Percentiles rank a stretch among this genome's conserved stretches.
phyloP scores from a whole-genome alignment of 2,329 filamentous ascomycete species.

The Neonectria hederae region DNA sequence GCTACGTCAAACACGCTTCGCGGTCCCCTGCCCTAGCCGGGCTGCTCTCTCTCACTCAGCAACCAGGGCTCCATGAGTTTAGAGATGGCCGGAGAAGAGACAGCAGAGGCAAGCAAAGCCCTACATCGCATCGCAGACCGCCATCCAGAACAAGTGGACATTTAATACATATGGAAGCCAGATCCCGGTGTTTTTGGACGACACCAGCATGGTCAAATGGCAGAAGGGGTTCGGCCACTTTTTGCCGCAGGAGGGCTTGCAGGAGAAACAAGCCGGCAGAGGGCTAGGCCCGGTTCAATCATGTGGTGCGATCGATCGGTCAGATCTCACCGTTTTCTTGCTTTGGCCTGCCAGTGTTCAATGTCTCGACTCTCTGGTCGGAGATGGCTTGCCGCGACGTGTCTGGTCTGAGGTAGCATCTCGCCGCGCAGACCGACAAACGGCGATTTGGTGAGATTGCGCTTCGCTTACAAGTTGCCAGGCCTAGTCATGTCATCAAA shows the following conservation, averaged over 20 bases:
- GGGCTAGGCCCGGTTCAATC: neutral
- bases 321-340: constrained; percentile 19
- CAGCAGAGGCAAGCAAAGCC: neutral
- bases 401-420: constrained; percentile 11
- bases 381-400: constrained; percentile 15
- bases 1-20: constrained; percentile 18
- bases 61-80: constrained; percentile 13
- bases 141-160: constrained; percentile 6
- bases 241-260: neutral
- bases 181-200: neutral
- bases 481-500: neutral
- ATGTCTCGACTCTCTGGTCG: neutral
- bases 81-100: constrained; percentile 26
- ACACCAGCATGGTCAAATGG: neutral
- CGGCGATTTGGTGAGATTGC: neutral
- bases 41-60: constrained; percentile 1
- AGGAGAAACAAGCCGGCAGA: constrained; percentile 1
- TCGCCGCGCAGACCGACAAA: neutral
- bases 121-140: constrained; percentile 12
- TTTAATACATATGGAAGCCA: neutral
- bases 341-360: neutral
- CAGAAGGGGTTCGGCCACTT: constrained; percentile 3
- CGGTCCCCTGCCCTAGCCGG: neutral
- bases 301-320: constrained; percentile 16
- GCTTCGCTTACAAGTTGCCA: constrained; percentile 12